Conservation (phyloP, 2,329 filamentous ascomycete genomes). For the Harringtonia aguacate region DNA sequence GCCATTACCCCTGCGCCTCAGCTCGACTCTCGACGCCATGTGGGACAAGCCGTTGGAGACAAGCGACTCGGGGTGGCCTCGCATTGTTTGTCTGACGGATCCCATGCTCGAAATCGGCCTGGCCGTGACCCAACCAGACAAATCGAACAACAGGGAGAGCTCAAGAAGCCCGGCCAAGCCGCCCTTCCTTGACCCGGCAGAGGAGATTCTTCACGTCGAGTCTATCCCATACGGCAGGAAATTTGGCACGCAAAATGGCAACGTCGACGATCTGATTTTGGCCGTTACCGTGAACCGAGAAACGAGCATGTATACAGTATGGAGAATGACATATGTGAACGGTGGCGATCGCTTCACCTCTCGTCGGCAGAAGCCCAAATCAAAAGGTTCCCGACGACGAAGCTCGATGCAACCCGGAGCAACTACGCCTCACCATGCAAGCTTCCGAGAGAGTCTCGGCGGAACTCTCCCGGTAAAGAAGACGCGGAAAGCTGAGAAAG, state of each 20-base stretch:
- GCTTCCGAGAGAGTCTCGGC: conserved; percentile 69
- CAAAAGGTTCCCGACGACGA: conserved; percentile 40
- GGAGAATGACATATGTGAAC: conserved; percentile 69
- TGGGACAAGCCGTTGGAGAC: conserved; percentile 44
- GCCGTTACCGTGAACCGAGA: conserved; percentile 74
- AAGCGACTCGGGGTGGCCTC: conserved; percentile 53
- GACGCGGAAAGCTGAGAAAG: conserved; percentile 39
- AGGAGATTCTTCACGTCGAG: conserved; percentile 79
- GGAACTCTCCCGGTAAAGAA: conserved; percentile 42
- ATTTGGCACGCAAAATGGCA: conserved; percentile 37
- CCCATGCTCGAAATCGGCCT: conserved; percentile 79
- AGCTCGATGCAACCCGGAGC: conserved; percentile 59
- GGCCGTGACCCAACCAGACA: conserved; percentile 53
- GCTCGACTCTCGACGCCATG: conserved; percentile 44
- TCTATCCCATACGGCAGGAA: conserved; percentile 26
- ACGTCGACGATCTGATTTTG: conserved; percentile 49
- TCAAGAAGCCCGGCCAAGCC: conserved; percentile 30
- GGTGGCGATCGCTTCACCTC: conserved; percentile 48
- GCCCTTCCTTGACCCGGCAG: conserved; percentile 59
- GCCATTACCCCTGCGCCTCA: conserved; percentile 39
- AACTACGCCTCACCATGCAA: conserved; percentile 63
- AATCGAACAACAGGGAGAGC: conserved; percentile 21
- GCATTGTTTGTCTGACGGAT: conserved; percentile 75
- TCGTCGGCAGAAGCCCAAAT: conserved; percentile 32
- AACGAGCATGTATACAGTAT: conserved; percentile 69